phyloP scores from a whole-genome alignment of 2,329 filamentous ascomycete species.

The Pleurostoma richardsiae region DNA sequence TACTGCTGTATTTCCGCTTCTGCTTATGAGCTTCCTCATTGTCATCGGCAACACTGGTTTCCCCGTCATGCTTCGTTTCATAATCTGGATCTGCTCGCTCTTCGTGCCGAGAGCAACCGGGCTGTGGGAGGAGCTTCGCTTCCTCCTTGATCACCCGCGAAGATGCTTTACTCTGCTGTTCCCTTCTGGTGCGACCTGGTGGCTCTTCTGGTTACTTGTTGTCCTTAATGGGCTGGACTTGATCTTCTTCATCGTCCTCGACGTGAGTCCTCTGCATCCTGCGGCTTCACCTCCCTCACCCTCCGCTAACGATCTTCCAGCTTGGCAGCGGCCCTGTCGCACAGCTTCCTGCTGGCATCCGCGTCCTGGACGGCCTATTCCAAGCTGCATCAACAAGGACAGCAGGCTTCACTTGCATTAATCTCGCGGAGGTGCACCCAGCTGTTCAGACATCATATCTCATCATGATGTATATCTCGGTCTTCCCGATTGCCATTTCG shows the following conservation, averaged over 20 bases:
- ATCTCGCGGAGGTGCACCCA: slow-evolving; percentile 73
- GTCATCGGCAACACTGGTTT: slow-evolving; percentile 95
- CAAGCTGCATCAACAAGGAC: slow-evolving; percentile 87
- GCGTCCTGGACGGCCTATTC: slow-evolving; percentile 82
- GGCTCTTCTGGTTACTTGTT: slow-evolving; percentile 84
- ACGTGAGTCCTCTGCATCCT: slow-evolving; percentile 50
- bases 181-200: slow-evolving; percentile 87
- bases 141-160: slow-evolving; percentile 88
- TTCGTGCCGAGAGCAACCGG: slow-evolving; percentile 60
- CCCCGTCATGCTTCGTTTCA: slow-evolving; percentile 86
- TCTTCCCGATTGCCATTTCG: slow-evolving; percentile 94
- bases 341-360: slow-evolving; percentile 63
- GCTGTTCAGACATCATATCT: slow-evolving; percentile 91
- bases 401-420: slow-evolving; percentile 82
- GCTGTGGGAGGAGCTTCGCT: slow-evolving; percentile 84
- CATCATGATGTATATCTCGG: slow-evolving; percentile 99
- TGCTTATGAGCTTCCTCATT: slow-evolving; percentile 80
- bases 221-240: slow-evolving; percentile 79
- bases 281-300: neutral
- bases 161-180: slow-evolving; percentile 96
- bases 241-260: slow-evolving; percentile 87
- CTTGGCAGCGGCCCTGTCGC: slow-evolving; percentile 68
- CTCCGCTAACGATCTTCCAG: slow-evolving; percentile 32
- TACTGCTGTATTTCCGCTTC: slow-evolving; percentile 66
- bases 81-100: slow-evolving; percentile 78